Conservation (phyloP, 2,329 filamentous ascomycete genomes). For the Aspergillus sergii region DNA sequence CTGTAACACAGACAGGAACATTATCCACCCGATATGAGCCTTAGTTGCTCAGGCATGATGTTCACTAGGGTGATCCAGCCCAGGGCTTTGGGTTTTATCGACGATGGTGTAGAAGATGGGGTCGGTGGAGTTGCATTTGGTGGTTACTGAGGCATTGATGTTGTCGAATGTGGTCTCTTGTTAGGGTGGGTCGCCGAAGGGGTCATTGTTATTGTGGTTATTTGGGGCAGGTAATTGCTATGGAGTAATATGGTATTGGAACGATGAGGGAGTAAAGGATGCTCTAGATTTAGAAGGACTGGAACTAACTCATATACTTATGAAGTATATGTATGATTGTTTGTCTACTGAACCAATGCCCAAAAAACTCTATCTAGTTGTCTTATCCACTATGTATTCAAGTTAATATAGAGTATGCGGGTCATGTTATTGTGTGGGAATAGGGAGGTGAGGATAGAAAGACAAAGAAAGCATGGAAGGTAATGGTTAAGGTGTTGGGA, state of each 20-base stretch:
- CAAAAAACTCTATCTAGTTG: neutral
- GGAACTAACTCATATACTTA: neutral
- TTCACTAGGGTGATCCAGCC: slow-evolving; percentile 1
- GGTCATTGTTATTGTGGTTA: neutral
- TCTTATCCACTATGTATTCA: neutral
- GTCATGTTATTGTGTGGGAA: neutral
- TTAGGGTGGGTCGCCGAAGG: neutral
- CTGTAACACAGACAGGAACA: slow-evolving; percentile 2
- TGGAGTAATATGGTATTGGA: neutral
- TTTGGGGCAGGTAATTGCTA: neutral
- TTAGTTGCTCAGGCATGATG: slow-evolving; percentile 1
- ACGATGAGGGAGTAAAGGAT: neutral
- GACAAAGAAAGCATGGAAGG: too few species aligned
- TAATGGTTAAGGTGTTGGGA: too few species aligned
- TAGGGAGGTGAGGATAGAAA: neutral
- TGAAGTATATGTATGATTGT: too few species aligned
- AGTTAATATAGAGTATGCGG: neutral
- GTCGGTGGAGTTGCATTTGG: neutral
- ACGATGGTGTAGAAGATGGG: slow-evolving; percentile 1
- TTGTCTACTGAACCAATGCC: neutral
- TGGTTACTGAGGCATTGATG: neutral
- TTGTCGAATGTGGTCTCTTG: neutral
- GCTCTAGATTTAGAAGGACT: neutral
- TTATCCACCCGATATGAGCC: neutral
- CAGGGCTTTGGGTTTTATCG: neutral